These are phyloP conservation scores for Aspergillus sp. DNA, from an alignment of 2,329 filamentous ascomycete species.

Conservation along the genomic window DNA sequence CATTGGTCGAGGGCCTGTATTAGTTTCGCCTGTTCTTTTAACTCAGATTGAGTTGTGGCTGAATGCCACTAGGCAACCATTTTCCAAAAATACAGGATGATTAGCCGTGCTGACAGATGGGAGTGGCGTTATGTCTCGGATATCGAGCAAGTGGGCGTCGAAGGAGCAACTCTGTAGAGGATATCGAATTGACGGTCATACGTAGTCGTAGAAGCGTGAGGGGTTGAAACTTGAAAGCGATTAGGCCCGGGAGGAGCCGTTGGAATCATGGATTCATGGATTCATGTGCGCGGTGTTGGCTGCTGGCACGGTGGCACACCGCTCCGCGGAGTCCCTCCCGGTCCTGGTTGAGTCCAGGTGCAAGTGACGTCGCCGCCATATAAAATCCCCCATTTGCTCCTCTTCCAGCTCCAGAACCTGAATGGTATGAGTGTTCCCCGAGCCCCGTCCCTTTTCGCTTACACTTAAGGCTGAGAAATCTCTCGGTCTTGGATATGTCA, in stretches of 20 bases:
- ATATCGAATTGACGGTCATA: too few species aligned
- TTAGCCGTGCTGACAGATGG: constrained; percentile 1
- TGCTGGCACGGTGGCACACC: constrained; percentile 5
- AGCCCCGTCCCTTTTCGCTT: neutral
- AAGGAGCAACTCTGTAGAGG: too few species aligned
- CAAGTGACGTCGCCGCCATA: constrained; percentile 14
- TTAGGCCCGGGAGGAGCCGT: neutral
- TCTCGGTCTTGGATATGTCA: constrained; percentile 27
- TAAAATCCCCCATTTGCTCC: constrained; percentile 8
- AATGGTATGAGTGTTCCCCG: constrained; percentile 10
- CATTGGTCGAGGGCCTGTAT: neutral
- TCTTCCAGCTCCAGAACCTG: neutral
- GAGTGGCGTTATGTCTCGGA: constrained; percentile 7
- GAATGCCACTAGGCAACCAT: constrained; percentile 17
- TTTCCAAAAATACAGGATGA: constrained; percentile 10
- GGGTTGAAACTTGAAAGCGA: neutral
- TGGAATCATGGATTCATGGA: neutral
- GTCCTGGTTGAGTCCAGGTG: constrained; percentile 8
- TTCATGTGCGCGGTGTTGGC: neutral
- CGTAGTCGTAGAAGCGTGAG: too few species aligned
- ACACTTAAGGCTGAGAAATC: constrained; percentile 6
- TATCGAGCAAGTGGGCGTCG: too few species aligned
- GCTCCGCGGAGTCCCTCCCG: constrained; percentile 11
- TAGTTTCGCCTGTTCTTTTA: neutral
- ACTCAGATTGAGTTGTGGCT: constrained; percentile 17